Evolutionary conservation across 257 asterid genomes (phyloP).

Genomic region (Plantago elongata): DNA sequence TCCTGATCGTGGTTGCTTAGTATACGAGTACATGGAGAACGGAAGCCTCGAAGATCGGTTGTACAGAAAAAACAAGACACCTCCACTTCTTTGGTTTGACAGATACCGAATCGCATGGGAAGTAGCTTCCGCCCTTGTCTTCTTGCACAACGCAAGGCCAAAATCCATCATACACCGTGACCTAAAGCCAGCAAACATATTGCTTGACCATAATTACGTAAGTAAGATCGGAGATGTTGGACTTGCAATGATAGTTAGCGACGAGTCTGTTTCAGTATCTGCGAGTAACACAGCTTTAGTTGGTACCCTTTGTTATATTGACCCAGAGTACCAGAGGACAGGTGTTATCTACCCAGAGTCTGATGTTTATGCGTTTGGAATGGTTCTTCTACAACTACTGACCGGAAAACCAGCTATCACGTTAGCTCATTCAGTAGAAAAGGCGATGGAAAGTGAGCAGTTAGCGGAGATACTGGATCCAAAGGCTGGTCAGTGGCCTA

Average conservation of each 20-base stretch:
- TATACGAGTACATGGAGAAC: constrained; percentile 83
- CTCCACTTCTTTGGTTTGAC: constrained; percentile 70
- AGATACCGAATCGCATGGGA: constrained; percentile 83
- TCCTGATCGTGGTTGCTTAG: constrained; percentile 66
- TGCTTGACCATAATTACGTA: constrained; percentile 67
- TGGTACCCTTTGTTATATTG: constrained; percentile 80
- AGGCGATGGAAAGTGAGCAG: constrained; percentile 37
- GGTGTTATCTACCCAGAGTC: constrained; percentile 62
- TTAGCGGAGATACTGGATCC: constrained; percentile 44
- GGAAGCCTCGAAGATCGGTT: constrained; percentile 83
- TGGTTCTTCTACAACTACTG: constrained; percentile 64
- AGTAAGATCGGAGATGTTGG: constrained; percentile 93
- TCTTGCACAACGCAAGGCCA: constrained; percentile 73
- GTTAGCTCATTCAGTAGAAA: constrained; percentile 53
- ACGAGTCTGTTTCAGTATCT: constrained; percentile 33
- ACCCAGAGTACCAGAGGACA: constrained; percentile 88
- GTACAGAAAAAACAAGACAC: constrained; percentile 39
- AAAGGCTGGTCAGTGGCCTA: constrained; percentile 72
- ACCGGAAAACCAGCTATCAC: constrained; percentile 76
- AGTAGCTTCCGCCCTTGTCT: constrained; percentile 80
- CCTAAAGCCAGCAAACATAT: constrained; percentile 83
- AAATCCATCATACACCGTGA: constrained; percentile 78
- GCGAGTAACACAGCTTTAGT: constrained; percentile 45
- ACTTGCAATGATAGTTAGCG: constrained; percentile 52
- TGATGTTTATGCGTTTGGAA: constrained; percentile 77